Base-by-base conservation (phyloP, 345 rosid species). In the Melastoma malabathricum region DNA sequence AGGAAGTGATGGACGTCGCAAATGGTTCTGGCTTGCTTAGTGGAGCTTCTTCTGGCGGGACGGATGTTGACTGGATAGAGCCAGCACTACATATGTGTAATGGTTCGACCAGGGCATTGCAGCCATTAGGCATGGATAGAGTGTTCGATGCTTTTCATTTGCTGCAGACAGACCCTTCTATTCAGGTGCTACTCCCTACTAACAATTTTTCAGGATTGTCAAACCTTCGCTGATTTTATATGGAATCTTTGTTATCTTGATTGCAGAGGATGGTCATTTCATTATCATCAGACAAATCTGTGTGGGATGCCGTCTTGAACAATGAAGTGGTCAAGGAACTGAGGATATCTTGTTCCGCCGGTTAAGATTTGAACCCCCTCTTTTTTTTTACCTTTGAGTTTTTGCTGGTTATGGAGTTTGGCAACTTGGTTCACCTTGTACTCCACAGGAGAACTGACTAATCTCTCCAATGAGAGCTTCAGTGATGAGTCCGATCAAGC, bases 281-380 rank as follows among this genome's bases (percentile, higher is more conserved):
- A 3, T 52, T 90, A 58, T 70, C 95, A 49, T 82, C 96, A 6
- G 98, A 90, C 51, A 69, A 44, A 62, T 80, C 83, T 67, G 95
- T 90, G 15, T 86, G 96, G 95, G 71, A 80, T 68, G 98, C 96
- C 29, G 92, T 90, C 63, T 60, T 84, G 72, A 84, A 67, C 44
- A 84, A 90, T 64, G 78, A 77, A 22, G 87, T 53, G 10, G 98
- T 90, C 39, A 79, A 67, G 18, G 85, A 87, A 71, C 83, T 90
- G 31, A 72, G 79, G 50, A 75, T 72, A 25, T 56, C 80, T 58
- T 79, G 73, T 63, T 39, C 52, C 46, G 73, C 72, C 69, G 89
- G 92, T 77, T 17, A 31, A 25, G 15, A 31, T 51, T 43, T 15
- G 1, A 16, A 29, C 2, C 13, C 1, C 17, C 41, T 50, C 17